These are phyloP conservation scores for Remersonia thermophila DNA, from an alignment of 2,329 filamentous ascomycete genomes.

Conservation along the genomic window DNA sequence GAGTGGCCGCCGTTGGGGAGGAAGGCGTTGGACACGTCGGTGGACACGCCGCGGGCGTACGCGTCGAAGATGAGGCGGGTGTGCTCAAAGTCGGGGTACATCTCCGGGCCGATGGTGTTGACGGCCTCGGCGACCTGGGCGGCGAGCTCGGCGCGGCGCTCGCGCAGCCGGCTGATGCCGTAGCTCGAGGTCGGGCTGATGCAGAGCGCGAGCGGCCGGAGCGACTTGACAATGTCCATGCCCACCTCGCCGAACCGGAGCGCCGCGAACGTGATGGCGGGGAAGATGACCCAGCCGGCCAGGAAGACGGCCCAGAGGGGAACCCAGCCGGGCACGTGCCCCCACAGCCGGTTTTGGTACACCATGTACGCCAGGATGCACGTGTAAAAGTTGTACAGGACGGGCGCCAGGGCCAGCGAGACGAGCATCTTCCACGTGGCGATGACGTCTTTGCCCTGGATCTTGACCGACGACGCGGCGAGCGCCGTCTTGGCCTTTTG, in stretches of 20 bases:
- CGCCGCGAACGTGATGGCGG: constrained; percentile 80
- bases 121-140: constrained; percentile 80
- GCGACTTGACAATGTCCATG: constrained; percentile 95
- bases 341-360: constrained; percentile 69
- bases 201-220: constrained; percentile 75
- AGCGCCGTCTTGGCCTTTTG: constrained; percentile 74
- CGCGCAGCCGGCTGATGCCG: constrained; percentile 66
- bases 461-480: constrained; percentile 76
- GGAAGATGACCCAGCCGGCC: constrained; percentile 68
- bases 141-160: constrained; percentile 60
- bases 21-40: constrained; percentile 12
- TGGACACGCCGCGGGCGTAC: constrained; percentile 15
- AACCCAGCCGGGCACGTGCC: constrained; percentile 67
- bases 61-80: constrained; percentile 52
- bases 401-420: constrained; percentile 69
- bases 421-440: constrained; percentile 90
- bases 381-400: constrained; percentile 74
- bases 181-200: constrained; percentile 76
- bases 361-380: constrained; percentile 63
- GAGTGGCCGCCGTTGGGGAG: constrained; percentile 14
- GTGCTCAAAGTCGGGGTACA: constrained; percentile 92
- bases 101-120: constrained; percentile 87
- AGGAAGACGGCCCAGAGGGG: constrained; percentile 67
- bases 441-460: constrained; percentile 80
- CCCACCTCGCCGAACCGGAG: constrained; percentile 94